Conservation (phyloP, 768 basidiomycete species). For the Hypholoma sublateritium region DNA sequence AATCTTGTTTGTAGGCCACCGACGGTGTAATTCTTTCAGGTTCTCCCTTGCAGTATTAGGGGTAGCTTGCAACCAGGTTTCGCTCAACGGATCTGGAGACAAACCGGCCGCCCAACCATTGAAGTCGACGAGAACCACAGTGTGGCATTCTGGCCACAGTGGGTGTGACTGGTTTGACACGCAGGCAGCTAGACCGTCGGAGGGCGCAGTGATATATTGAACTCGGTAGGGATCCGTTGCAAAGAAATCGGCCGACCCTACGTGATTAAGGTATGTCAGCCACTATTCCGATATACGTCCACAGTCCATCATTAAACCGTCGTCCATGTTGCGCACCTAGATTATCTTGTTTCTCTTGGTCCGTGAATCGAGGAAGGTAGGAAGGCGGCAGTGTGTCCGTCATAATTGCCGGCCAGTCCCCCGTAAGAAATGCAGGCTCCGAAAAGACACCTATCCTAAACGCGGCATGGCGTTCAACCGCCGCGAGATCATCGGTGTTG, state of each 20-base stretch:
- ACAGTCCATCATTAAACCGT: neutral
- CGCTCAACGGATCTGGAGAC: slow-evolving; percentile 40
- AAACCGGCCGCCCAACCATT: slow-evolving; percentile 49
- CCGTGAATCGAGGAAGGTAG: slow-evolving; percentile 48
- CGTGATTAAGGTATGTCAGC: neutral
- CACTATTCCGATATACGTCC: neutral
- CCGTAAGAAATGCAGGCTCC: slow-evolving; percentile 48
- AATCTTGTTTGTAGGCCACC: slow-evolving; percentile 49
- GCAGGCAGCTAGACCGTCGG: slow-evolving; percentile 44
- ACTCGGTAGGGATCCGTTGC: slow-evolving; percentile 50
- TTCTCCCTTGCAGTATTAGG: slow-evolving; percentile 36
- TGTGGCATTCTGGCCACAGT: slow-evolving; percentile 52
- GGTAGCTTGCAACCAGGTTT: slow-evolving; percentile 43
- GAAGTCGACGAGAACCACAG: slow-evolving; percentile 37
- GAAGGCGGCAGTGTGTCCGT: slow-evolving; percentile 46
- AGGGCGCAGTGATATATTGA: slow-evolving; percentile 40
- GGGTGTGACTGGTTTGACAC: slow-evolving; percentile 42
- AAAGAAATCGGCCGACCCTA: slow-evolving; percentile 53
- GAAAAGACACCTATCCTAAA: slow-evolving; percentile 52
- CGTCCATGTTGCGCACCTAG: slow-evolving; percentile 22
- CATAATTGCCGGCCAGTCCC: slow-evolving; percentile 53
- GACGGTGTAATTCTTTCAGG: slow-evolving; percentile 32
- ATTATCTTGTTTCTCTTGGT: slow-evolving; percentile 42
- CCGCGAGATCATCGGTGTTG: slow-evolving; percentile 40
- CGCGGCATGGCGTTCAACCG: slow-evolving; percentile 48